Evolutionary conservation across 2,329 filamentous ascomycete genomes (phyloP).

Genomic region (Penicillium nordicum): DNA sequence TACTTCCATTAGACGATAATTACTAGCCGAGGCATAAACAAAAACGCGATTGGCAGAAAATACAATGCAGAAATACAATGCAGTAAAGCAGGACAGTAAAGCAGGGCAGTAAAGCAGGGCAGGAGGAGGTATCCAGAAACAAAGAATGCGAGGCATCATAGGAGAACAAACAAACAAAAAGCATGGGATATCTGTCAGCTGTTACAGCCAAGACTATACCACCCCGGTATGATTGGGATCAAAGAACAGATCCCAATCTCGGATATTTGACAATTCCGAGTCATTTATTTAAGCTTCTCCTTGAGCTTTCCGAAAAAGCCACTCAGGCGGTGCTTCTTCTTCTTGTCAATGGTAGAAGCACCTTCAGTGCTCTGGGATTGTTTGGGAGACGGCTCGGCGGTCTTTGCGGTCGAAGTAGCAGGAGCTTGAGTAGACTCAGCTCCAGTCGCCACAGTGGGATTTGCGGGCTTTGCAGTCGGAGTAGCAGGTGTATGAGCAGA

Average conservation of each 20-base stretch:
- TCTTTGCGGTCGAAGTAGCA: conserved; percentile 20
- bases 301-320: conserved; percentile 57
- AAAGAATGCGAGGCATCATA: conserved; percentile 8
- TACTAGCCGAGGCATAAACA: conserved; percentile 18
- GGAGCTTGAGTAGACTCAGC: conserved; percentile 20
- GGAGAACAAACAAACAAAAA: not conserved
- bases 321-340: conserved; percentile 64
- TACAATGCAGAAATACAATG: conserved; percentile 22
- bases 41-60: conserved; percentile 17
- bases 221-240: not conserved
- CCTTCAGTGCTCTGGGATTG: conserved; percentile 10
- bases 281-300: conserved; percentile 49
- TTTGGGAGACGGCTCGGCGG: conserved; percentile 12
- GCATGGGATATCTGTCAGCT: not conserved
- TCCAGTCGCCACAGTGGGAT: conserved; percentile 25
- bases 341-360: conserved; percentile 32
- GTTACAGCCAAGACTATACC: conserved; percentile 1
- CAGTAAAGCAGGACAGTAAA: conserved; percentile 17
- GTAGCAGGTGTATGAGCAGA: conserved; percentile 20
- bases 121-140: conserved; percentile 28
- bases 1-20: conserved; percentile 14
- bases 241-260: not conserved
- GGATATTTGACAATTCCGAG: not conserved
- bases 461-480: conserved; percentile 15
- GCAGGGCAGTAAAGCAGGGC: conserved; percentile 21